Conservation (phyloP, 2,329 filamentous ascomycete species). For the Epichloe festucae region DNA sequence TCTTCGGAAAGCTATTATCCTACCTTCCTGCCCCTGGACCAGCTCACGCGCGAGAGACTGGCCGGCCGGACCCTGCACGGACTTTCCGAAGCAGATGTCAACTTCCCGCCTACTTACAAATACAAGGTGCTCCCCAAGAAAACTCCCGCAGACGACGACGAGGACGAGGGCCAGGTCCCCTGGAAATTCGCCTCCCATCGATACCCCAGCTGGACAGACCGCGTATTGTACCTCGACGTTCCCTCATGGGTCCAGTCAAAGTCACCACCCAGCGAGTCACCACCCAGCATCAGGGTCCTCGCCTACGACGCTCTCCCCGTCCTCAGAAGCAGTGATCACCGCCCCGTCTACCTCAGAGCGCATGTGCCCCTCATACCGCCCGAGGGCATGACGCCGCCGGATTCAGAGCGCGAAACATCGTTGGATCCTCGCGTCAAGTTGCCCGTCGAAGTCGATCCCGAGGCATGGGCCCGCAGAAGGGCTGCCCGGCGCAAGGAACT, state of each 20-base stretch:
- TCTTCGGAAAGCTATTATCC: slow-evolving; percentile 49
- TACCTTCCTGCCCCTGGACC: slow-evolving; percentile 59
- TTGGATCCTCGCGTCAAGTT: slow-evolving; percentile 31
- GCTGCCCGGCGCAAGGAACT: slow-evolving; percentile 33
- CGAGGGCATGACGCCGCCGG: slow-evolving; percentile 24
- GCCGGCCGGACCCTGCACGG: slow-evolving; percentile 65
- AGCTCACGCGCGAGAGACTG: slow-evolving; percentile 59
- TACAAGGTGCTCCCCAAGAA: slow-evolving; percentile 38
- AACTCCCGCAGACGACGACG: slow-evolving; percentile 11
- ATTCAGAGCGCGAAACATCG: slow-evolving; percentile 4
- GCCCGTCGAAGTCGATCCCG: slow-evolving; percentile 39
- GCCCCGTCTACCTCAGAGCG: slow-evolving; percentile 63
- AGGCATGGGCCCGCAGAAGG: slow-evolving; percentile 39
- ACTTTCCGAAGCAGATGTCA: slow-evolving; percentile 58
- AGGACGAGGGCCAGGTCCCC: slow-evolving; percentile 23
- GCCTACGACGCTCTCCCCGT: slow-evolving; percentile 68
- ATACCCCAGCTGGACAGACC: slow-evolving; percentile 88
- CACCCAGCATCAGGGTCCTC: slow-evolving; percentile 32
- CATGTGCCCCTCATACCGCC: slow-evolving; percentile 46
- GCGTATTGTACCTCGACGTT: slow-evolving; percentile 64
- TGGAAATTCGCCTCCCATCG: slow-evolving; percentile 73
- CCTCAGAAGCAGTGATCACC: slow-evolving; percentile 75
- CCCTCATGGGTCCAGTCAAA: slow-evolving; percentile 36
- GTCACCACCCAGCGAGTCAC: slow-evolving; percentile 11
- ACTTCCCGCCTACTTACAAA: slow-evolving; percentile 91